phyloP scores from a whole-genome alignment of 2,329 filamentous ascomycete genomes.

The Sporothrix schenckii region DNA sequence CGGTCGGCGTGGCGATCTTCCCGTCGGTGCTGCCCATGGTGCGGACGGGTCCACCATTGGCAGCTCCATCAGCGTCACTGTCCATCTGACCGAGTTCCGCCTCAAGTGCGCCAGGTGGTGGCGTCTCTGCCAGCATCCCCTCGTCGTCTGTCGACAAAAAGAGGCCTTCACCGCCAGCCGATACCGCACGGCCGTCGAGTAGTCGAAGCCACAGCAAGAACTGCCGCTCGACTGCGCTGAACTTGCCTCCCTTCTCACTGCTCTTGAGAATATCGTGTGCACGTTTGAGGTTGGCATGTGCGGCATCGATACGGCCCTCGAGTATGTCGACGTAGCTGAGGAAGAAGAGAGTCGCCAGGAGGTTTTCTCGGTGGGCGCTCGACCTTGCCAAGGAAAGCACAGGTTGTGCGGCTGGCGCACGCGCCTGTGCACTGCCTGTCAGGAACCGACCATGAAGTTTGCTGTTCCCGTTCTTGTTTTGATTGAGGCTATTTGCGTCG shows the following conservation, averaged over 20 bases:
- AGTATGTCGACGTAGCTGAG: constrained; percentile 58
- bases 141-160: constrained; percentile 56
- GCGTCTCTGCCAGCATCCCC: constrained; percentile 49
- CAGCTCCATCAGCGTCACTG: constrained; percentile 15
- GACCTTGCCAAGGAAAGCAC: constrained; percentile 39
- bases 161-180: constrained; percentile 58
- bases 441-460: constrained; percentile 3
- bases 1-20: constrained; percentile 30
- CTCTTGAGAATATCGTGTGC: constrained; percentile 53
- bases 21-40: constrained; percentile 20
- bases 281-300: constrained; percentile 54
- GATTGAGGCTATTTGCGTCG: not conserved
- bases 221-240: constrained; percentile 50
- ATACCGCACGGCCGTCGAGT: constrained; percentile 58
- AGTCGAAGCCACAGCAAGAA: constrained; percentile 59
- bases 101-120: constrained; percentile 47
- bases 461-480: not conserved
- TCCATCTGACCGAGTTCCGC: constrained; percentile 37
- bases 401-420: constrained; percentile 14
- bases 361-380: constrained; percentile 45
- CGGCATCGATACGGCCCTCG: constrained; percentile 49
- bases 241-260: constrained; percentile 44
- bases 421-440: not conserved
- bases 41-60: not conserved
- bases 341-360: constrained; percentile 57